Base-by-base conservation (phyloP, 2,329 filamentous ascomycete genomes). In the Phyllosticta citriasiana region DNA sequence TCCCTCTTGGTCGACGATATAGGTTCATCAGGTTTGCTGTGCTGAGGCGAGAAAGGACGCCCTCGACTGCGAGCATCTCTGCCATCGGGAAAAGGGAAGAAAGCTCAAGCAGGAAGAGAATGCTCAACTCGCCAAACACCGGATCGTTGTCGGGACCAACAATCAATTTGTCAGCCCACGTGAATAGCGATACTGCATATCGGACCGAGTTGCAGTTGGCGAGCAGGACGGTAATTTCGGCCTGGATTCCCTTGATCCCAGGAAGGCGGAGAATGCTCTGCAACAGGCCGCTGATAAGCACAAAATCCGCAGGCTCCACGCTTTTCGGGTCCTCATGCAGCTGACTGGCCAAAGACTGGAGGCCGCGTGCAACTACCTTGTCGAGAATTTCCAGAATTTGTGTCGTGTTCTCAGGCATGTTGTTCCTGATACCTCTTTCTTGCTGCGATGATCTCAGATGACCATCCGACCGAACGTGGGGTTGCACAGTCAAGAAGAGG, bases 51-150 rank as follows among this genome's bases (percentile, higher is more conserved):
- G 86, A 84, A 5, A 99, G 82, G 14, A 96, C 80, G 33, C 89
- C 91, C 67, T 96, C 91, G 51, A 91, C 87, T 0, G 93, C 94
- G 67, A 99, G 85, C 65, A 94, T 88, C 72, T 97, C 93, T 2
- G 94, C 93, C 57, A 97, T 81, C 19, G 84, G 76, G 0, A 89
- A 88, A 14, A 97, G 81, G 14, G 84, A 87, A 1, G 92, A 96
- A 12, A 99, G 82, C 66, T 96, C 89, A 24, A 96, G 84, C 14
- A 99, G 81, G 74, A 97, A 95, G 26, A 92, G 81, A 51, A 96
- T 82, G 68, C 89, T 89, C n/a, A 97, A 83, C 71, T 97, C 92
- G 65, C 92, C 94, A 72, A 97, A 97, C 30, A 97, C 80, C 0
- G 94, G 93, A 70, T 97, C 93, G 27, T 86, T 85, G 61, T 88